Conservation (phyloP, 305 asterid genomes). For the Fraxinus ornus region DNA sequence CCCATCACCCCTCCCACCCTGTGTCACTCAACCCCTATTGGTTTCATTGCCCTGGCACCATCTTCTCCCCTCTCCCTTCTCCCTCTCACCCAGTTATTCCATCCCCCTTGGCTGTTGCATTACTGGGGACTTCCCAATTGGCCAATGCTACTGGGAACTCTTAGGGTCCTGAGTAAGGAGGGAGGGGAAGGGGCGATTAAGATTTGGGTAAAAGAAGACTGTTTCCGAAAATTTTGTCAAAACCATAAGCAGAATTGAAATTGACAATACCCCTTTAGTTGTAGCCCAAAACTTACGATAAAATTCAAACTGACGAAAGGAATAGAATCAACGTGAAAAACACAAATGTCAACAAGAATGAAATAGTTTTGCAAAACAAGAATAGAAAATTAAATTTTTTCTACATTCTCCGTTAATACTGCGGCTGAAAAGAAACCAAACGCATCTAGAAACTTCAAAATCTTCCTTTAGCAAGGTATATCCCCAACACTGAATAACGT, state of each 20-base stretch:
- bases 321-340: neutral
- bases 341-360: neutral
- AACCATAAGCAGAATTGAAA: neutral
- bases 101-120: neutral
- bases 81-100: neutral
- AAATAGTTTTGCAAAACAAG: neutral
- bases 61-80: neutral
- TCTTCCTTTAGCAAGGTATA: neutral
- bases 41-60: neutral
- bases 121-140: neutral
- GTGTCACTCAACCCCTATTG: neutral
- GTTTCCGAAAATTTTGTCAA: neutral
- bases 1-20: neutral
- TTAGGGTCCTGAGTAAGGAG: neutral
- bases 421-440: neutral
- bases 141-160: neutral
- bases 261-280: neutral
- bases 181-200: neutral
- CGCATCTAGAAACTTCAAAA: neutral
- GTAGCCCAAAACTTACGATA: neutral
- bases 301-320: neutral
- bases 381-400: neutral
- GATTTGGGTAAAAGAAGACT: neutral
- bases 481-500: neutral
- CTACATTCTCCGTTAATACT: neutral